Base-by-base conservation (phyloP, 2,329 filamentous ascomycete species). In the Paraconiothyrium sp. region DNA sequence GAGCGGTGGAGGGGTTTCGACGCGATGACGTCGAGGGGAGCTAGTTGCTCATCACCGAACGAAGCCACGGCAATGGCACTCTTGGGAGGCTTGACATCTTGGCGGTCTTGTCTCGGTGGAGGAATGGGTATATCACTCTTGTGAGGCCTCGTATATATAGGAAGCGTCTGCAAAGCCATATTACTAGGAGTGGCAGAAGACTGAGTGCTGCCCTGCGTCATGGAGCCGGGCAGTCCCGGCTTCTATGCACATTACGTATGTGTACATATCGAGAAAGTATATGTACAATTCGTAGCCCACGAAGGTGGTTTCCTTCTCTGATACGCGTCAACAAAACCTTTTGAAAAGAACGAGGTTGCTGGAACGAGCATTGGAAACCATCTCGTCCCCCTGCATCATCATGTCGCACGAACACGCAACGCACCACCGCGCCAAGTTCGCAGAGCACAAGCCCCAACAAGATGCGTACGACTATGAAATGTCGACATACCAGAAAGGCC, bases 401-500 rank as follows among this genome's bases (percentile, higher is more conserved):
- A 56, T 56, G 54, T 47, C 54, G 2, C 54, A 56, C 27, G 54
- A 46, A 35, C 54, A 56, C 22, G 54, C 54, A 20, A 35, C 54
- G 9, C 54, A 56, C 30, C 54, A 56, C 41, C 54, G 54, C 41
- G 54, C 54, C 30, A 34, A 37, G 20, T 56, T 56, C 41, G 27
- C 54, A 5, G 54, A 56, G 27, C 54, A 47, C 41, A 56, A 56
- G 14, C 54, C 54, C 27, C 30, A 47, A 14, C 54, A 56, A 48
- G 54, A 56, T 47, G 54, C 41, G 2, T 48, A 56, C 27, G 27
- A 34, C 16, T 56, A 56, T 9, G 54, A 54, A 11, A 54, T 54
- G 50, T 24, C 43, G 14, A 54, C 50, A 44, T 78, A 75, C 59
- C 61, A 74, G 14, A 68, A 68, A 34, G 77, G 77, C 8, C 69